Conservation (phyloP, 2,329 filamentous ascomycete genomes). For the Paraphaeosphaeria sporulosa region DNA sequence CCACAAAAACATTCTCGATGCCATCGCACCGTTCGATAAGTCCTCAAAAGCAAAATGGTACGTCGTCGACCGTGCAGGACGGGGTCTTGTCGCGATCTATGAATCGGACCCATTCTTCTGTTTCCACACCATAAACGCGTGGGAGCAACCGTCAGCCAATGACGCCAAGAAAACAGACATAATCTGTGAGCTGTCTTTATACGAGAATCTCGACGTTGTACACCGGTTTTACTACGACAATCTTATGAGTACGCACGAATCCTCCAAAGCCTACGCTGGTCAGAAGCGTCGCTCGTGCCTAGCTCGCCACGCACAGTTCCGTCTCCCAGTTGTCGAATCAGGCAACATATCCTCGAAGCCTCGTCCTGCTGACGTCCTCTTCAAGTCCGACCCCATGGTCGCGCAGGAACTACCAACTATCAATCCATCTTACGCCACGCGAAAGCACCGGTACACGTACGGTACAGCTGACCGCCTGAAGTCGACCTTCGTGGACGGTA, state of each 20-base stretch:
- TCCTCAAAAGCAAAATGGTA: slow-evolving; percentile 71
- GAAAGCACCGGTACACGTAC: slow-evolving; percentile 68
- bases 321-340: slow-evolving; percentile 45
- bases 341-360: slow-evolving; percentile 27
- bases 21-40: slow-evolving; percentile 69
- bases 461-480: slow-evolving; percentile 63
- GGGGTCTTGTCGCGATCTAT: slow-evolving; percentile 74
- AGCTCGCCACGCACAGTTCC: slow-evolving; percentile 40
- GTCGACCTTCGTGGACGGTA: slow-evolving; percentile 67
- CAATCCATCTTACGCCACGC: slow-evolving; percentile 64
- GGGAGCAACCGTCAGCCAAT: slow-evolving; percentile 63
- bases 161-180: slow-evolving; percentile 59
- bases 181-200: slow-evolving; percentile 70
- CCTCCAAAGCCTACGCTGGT: slow-evolving; percentile 27
- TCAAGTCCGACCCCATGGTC: slow-evolving; percentile 62
- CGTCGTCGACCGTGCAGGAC: slow-evolving; percentile 71
- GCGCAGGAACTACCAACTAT: slow-evolving; percentile 69
- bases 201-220: slow-evolving; percentile 70
- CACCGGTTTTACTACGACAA: slow-evolving; percentile 69
- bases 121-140: slow-evolving; percentile 83
- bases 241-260: slow-evolving; percentile 25
- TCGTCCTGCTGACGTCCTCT: slow-evolving; percentile 50
- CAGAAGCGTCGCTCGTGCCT: slow-evolving; percentile 36
- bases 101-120: slow-evolving; percentile 74
- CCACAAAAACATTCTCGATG: slow-evolving; percentile 72